phyloP scores from a whole-genome alignment of 345 rosid genomes.

The Cardamine chenopodiifolia region DNA sequence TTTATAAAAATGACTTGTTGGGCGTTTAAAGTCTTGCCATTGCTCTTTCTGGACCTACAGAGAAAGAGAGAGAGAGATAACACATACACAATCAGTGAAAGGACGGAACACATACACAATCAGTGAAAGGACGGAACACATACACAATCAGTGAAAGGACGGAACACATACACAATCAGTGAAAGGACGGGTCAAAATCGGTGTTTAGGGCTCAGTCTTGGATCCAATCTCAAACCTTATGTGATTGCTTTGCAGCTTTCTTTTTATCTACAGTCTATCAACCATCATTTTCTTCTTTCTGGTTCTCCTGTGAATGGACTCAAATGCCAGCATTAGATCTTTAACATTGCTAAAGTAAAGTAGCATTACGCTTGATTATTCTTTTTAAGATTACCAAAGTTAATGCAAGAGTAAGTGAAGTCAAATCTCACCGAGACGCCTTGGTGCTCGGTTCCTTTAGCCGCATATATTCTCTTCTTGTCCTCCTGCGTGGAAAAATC shows the following conservation, averaged over 20 bases:
- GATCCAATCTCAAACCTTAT: conserved; percentile 50
- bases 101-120: too few species aligned
- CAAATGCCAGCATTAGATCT: conserved; percentile 23
- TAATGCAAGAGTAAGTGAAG: too few species aligned
- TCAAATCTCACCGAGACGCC: neutral
- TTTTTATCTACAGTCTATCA: conserved; percentile 91
- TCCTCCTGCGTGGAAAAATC: conserved; percentile 23
- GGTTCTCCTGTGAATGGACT: conserved; percentile 40
- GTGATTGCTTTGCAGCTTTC: conserved; percentile 53
- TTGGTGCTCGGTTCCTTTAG: conserved; percentile 26
- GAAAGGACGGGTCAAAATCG: neutral
- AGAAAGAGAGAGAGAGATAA: neutral
- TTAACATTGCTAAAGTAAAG: neutral
- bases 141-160: too few species aligned
- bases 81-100: too few species aligned
- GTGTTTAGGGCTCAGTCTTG: neutral
- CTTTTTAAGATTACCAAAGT: too few species aligned
- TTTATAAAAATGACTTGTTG: conserved; percentile 34
- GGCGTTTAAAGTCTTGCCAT: conserved; percentile 70
- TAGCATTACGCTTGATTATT: too few species aligned
- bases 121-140: too few species aligned
- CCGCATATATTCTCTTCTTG: conserved; percentile 18
- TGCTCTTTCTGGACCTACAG: conserved; percentile 66
- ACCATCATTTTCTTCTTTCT: conserved; percentile 53
- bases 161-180: conserved; percentile 14